phyloP scores from a whole-genome alignment of 768 basidiomycete genomes.

The Hygrocybe coccinea region DNA sequence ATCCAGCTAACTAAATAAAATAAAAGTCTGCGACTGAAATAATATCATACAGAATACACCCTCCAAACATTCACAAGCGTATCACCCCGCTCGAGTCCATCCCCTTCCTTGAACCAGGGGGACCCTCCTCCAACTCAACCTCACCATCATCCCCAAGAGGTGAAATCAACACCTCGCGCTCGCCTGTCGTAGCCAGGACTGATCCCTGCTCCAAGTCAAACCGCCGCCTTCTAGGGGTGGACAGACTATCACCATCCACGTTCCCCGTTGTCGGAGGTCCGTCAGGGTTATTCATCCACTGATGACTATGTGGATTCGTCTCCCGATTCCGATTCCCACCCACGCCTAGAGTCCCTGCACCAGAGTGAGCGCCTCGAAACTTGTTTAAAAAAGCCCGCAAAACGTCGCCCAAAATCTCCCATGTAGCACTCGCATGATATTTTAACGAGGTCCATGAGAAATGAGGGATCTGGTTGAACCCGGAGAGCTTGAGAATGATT shows the following conservation, averaged over 20 bases:
- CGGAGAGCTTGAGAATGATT: conserved; percentile 64
- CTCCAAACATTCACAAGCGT: not conserved
- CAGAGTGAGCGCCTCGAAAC: not conserved
- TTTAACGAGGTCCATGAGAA: conserved; percentile 50
- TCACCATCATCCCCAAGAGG: no score
- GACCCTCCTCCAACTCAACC: not conserved
- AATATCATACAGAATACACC: no score
- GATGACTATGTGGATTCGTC: conserved; percentile 18
- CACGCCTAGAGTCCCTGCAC: not conserved
- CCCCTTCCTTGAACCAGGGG: not conserved
- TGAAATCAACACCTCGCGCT: no score
- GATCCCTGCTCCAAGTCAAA: not conserved
- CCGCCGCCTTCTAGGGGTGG: not conserved
- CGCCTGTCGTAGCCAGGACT: not conserved
- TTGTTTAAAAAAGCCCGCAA: conserved; percentile 8
- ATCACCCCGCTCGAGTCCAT: not conserved
- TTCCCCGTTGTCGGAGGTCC: not conserved
- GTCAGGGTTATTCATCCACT: not conserved
- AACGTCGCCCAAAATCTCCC: conserved; percentile 38
- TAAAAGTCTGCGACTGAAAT: no score
- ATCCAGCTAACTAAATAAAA: no score
- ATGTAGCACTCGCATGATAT: conserved; percentile 42
- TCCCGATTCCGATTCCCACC: not conserved
- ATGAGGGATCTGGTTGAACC: conserved; percentile 69
- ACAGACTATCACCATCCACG: not conserved